Evolutionary conservation across 2,329 filamentous ascomycete genomes (phyloP), one percentile per base, ranked within the genome.

Genomic region (Claviceps digitariae): DNA sequence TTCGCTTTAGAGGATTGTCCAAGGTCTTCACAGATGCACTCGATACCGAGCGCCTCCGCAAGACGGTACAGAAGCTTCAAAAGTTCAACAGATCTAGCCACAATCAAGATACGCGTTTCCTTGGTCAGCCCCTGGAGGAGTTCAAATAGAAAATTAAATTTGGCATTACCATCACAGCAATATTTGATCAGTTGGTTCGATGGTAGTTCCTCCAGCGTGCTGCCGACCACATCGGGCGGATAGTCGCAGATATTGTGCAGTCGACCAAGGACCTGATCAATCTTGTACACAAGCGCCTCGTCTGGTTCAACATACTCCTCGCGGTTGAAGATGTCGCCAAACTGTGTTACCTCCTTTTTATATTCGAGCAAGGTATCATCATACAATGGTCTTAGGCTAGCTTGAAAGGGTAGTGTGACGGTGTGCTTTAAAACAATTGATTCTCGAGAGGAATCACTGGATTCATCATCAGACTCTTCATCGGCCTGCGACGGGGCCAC

Each of bases 101-200:
- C 60, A 25, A 84, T 72, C 15, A 82, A 64, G 8, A 84, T 63
- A 38, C 72, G 75, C 40, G 70, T 72, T 12, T 74, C 67, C 13
- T 67, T 63, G 17, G 67, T 63, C 12, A 82, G 61, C 9, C 64
- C 60, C 21, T 74, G 66, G 31, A 83, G 61, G 3, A 84, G 66
- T 56, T 82, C 78, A 46, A 72, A 74, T 6, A 83, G 59, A 58
- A 84, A 84, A 34, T 72, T 74, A 58, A 78, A 80, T 58, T 84
- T 84, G 52, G 77, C 68, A 62, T 81, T 83, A 10, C 77, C 74
- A 51, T 74, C 74, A 53, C 74, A 71, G 1, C 74, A 72, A 57
- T 80, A 77, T 60, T 74, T 81, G 58, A 74, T 73, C 52, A 72
- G 67, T 23, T 74, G 69, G 4, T 64, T 61, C 8, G 70, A 60